Percentiles rank a stretch among this genome's conserved stretches.
Conservation (phyloP, 2,329 filamentous ascomycete species). For the Trichoderma sp. region DNA sequence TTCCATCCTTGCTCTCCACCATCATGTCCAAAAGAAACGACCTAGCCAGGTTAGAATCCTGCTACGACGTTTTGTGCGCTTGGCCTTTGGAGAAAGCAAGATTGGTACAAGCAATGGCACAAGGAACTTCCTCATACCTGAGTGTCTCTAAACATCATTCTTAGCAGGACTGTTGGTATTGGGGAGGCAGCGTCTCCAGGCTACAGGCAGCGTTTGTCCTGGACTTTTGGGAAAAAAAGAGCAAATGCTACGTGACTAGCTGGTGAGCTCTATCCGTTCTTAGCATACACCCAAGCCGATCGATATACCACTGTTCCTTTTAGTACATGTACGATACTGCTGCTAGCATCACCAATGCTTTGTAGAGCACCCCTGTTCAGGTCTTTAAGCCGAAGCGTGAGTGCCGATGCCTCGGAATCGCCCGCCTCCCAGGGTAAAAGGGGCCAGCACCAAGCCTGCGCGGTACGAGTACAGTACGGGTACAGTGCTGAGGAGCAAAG, state of each 20-base stretch:
- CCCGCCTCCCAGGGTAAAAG: constrained; percentile 12
- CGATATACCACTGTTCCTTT: background rate
- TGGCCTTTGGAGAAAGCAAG: background rate
- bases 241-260: background rate
- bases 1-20: constrained; percentile 4
- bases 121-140: background rate
- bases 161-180: background rate
- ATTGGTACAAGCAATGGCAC: background rate
- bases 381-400: constrained; percentile 10
- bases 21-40: background rate
- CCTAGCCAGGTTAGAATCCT: background rate
- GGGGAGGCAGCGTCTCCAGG: background rate
- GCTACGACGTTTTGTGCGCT: background rate
- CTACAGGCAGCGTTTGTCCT: background rate
- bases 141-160: background rate
- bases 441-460: constrained; percentile 1
- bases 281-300: background rate
- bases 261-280: background rate
- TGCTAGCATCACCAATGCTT: background rate
- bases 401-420: constrained; percentile 21
- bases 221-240: background rate
- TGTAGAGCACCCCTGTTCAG: constrained; percentile 9
- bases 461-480: background rate
- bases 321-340: background rate
- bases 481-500: background rate